Evolutionary conservation across 768 basidiomycete genomes (phyloP), one percentile per base, ranked within the genome.

Genomic region (Kwoniella sp.): DNA sequence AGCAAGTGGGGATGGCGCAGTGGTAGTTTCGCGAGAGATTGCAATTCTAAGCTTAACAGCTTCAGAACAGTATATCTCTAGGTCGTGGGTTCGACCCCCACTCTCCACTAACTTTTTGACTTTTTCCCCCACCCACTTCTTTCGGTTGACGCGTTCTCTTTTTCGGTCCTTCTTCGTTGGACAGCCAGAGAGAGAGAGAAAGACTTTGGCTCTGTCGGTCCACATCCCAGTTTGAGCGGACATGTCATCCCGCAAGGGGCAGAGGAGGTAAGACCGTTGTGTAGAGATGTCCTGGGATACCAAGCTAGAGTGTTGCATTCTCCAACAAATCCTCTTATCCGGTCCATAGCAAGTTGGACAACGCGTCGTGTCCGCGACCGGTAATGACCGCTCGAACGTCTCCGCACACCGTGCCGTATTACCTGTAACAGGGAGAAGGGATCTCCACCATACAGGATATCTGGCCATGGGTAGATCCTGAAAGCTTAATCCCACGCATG

Each of bases 71-170:
- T 22, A 25, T 34, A 55, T 55, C 54, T 29, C 29, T 30, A 30
- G 26, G 28, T 55, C 54, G 30, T 37, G 29, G 54, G 54, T 55
- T 55, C 54, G 28, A 55, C n/a, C 28, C 54, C 54, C 29, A 37
- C 30, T 37, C 54, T 55, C 34, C 34, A 55, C 28, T 55, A n/a
- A 9, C 30, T 55, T 30, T 55, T 55, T 37, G 22, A 30, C 30
- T 22, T 55, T 34, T 7, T 45, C 15, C 41, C 17, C 3, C 5
- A 45, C 20, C 34, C 7, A 34, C 34, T 13, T 54, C 11, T 31
- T 54, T 54, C 26, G 4, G 8, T 5, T 54, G 11, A 17, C 4
- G 13, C 53, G 22, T 54, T 54, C 25, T 54, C 8, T 29, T 29
- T 54, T 26, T 54, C 53, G 22, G 4, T 25, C 20, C 26, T n/a